Evolutionary conservation across 495 filamentous ascomycete genomes (phyloP), one percentile per base, ranked within the genome.

Genomic region (Letharia lupina): DNA sequence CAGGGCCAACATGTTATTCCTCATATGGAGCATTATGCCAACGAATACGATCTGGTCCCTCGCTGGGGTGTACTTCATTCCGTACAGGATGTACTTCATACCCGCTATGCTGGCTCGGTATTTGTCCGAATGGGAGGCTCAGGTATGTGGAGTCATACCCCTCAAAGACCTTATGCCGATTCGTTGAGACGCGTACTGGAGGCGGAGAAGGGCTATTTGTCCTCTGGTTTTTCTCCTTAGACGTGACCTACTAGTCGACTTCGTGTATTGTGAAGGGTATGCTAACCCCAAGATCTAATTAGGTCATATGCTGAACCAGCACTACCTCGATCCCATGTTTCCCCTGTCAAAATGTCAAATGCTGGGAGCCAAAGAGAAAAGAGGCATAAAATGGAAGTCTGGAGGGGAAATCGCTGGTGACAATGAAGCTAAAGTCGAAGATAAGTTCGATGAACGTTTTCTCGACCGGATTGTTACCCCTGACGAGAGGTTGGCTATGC

Each of bases 1-100:
- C 40, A 54, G 50, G 18, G 18, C 7, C 83, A 67, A 78, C 83
- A 48, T 42, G 66, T 76, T 23, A 85, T 94, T 60, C 77, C 82
- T 1, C 80, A 93, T 64, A 89, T 96, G 45, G 91, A 96, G 73
- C 91, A 96, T 74, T 96, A 95, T 73, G 87, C 85, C 20, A 91
- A 93, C 72, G 81, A 82, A 15, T 78, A 78, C 20, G 91, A 96
- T 70, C 88, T 91, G 67, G 90, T 96, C 1, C 82, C 89, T 1
- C 73, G 84, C 4, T 90, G 87, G 79, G 91, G 91, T 3, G 83
- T 93, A 2, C 78, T 95, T 15, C 80, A 88, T 67, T 93, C 89
- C 70, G 78, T 81, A 13, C 52, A 56, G 41, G 61, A 72, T 8
- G 61, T 70, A 18, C 45, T 69, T 39, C 13, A 64, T 31, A 81